phyloP scores from a whole-genome alignment of 2,329 filamentous ascomycete species.

The Fusarium protoensiforme region DNA sequence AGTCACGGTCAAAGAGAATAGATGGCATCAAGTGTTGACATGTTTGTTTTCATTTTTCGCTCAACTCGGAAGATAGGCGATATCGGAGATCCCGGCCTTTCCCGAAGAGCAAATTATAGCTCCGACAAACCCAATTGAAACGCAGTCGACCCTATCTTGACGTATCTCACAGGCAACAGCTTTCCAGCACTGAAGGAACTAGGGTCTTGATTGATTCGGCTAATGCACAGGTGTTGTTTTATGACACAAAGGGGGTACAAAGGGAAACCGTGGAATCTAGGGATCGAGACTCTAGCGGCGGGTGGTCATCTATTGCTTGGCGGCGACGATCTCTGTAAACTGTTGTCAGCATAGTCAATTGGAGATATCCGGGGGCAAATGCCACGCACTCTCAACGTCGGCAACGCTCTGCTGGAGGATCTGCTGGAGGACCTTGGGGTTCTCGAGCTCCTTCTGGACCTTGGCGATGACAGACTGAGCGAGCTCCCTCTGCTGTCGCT shows the following conservation, averaged over 20 bases:
- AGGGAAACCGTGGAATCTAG: constrained; percentile 58
- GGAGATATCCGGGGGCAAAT: background rate
- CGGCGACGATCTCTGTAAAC: constrained; percentile 67
- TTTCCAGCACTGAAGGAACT: constrained; percentile 40
- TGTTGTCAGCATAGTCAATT: constrained; percentile 48
- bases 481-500: constrained; percentile 97
- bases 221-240: constrained; percentile 68
- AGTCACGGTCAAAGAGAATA: background rate
- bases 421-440: constrained; percentile 96
- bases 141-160: constrained; percentile 30
- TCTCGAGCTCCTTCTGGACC: constrained; percentile 98
- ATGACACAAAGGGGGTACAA: constrained; percentile 65
- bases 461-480: constrained; percentile 94
- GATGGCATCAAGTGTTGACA: constrained; percentile 13
- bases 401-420: constrained; percentile 96
- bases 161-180: constrained; percentile 33
- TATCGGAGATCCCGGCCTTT: constrained; percentile 41
- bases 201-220: constrained; percentile 60
- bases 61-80: constrained; percentile 24
- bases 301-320: constrained; percentile 69
- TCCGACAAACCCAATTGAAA: constrained; percentile 33
- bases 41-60: constrained; percentile 30
- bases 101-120: constrained; percentile 39
- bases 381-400: constrained; percentile 87
- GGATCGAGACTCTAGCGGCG: constrained; percentile 49